Evolutionary conservation across 345 rosid genomes (phyloP).

Genomic region (Anacardium occidentale): DNA sequence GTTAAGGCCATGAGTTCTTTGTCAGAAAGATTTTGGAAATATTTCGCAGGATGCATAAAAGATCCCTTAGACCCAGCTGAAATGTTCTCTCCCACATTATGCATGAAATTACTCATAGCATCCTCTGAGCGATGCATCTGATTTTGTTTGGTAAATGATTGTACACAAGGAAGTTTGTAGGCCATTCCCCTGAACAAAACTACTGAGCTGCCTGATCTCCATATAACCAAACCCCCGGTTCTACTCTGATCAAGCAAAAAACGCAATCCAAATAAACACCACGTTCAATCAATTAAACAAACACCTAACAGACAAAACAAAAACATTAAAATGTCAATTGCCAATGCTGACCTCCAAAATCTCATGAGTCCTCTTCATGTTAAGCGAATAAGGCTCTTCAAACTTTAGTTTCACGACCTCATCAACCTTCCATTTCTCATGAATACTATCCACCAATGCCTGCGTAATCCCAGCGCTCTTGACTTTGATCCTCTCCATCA

Average conservation of each 20-base stretch:
- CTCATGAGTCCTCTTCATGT: slow-evolving; percentile 86
- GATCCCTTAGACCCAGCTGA: slow-evolving; percentile 20
- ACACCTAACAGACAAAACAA: not conserved
- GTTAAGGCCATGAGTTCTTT: slow-evolving; percentile 53
- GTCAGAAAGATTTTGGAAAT: slow-evolving; percentile 50
- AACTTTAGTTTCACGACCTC: slow-evolving; percentile 88
- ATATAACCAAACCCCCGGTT: slow-evolving; percentile 86
- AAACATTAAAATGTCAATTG: not conserved
- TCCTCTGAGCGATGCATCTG: slow-evolving; percentile 19
- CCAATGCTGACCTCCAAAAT: slow-evolving; percentile 66
- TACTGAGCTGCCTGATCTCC: slow-evolving; percentile 95
- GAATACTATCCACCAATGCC: slow-evolving; percentile 67
- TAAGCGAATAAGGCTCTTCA: slow-evolving; percentile 58
- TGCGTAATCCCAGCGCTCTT: slow-evolving; percentile 74
- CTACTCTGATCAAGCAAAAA: slow-evolving; percentile 50
- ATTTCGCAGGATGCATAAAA: slow-evolving; percentile 34
- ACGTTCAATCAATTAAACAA: slow-evolving; percentile 7
- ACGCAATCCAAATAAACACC: slow-evolving; percentile 25
- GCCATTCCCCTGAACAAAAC: slow-evolving; percentile 80
- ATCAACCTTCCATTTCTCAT: slow-evolving; percentile 72
- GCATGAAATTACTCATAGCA: slow-evolving; percentile 14
- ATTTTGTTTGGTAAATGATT: slow-evolving; percentile 46
- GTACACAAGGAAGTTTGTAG: slow-evolving; percentile 72
- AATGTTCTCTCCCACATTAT: slow-evolving; percentile 20
- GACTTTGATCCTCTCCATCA: slow-evolving; percentile 80